Evolutionary conservation across 345 rosid genomes (phyloP).

Genomic region (Zanthoxylum bungeanum): DNA sequence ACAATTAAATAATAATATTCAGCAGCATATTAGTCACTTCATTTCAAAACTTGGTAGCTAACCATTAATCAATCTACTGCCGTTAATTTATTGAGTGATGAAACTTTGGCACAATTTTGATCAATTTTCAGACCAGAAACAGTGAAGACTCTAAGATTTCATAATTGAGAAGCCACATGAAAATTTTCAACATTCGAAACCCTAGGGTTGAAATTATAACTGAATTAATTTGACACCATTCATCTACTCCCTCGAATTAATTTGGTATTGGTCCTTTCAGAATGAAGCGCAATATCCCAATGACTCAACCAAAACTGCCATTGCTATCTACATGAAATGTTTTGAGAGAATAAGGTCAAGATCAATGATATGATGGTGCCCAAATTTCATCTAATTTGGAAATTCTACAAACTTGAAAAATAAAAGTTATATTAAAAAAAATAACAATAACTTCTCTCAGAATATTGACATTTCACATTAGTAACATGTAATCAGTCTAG

Average conservation of each 20-base stretch:
- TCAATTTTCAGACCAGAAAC: neutral
- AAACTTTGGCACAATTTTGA: neutral
- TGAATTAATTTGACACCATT: no score
- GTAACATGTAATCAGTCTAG: neutral
- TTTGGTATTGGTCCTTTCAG: neutral
- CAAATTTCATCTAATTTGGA: neutral
- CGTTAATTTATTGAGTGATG: neutral
- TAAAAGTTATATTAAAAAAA: neutral
- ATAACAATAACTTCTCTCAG: neutral
- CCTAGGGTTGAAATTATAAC: neutral
- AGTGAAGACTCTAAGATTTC: no score
- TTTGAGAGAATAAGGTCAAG: conserved; percentile 10
- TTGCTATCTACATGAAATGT: no score
- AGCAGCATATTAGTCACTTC: no score
- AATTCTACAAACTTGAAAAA: conserved; percentile 5
- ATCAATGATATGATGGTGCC: conserved; percentile 7
- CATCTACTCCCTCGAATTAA: no score
- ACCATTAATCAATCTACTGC: no score
- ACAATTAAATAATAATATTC: no score
- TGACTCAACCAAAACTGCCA: conserved; percentile 3
- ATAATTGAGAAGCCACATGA: no score
- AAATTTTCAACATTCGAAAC: neutral
- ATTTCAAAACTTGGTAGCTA: no score
- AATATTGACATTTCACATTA: neutral
- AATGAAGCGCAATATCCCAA: neutral